Conservation (phyloP, 176 grass and related monocot species). For the Eragrostis curvula region DNA sequence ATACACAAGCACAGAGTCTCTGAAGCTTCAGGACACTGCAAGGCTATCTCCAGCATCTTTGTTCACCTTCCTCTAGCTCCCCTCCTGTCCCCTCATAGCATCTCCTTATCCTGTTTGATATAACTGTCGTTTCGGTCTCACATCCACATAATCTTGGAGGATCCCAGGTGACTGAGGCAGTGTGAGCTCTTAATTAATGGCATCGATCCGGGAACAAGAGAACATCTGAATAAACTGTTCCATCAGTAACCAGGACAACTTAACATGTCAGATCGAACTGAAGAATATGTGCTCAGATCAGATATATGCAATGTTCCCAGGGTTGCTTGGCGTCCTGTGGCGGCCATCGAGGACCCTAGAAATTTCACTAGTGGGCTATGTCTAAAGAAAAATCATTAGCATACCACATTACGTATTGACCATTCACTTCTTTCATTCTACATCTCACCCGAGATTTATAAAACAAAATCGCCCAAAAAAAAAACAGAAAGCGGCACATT, state of each 20-base stretch:
- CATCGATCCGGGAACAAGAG: conserved; percentile 21
- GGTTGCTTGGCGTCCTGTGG: neutral
- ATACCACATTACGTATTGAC: conserved; percentile 17
- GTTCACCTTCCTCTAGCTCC: conserved; percentile 22
- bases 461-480: neutral
- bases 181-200: neutral
- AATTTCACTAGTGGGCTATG: conserved; percentile 3
- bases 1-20: neutral
- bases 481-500: neutral
- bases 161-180: neutral
- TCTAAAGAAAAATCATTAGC: conserved; percentile 21
- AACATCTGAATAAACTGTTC: conserved; percentile 33
- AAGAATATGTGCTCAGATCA: conserved; percentile 32
- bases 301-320: conserved; percentile 14
- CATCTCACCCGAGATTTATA: neutral
- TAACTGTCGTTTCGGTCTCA: neutral
- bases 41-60: neutral
- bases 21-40: neutral
- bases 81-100: conserved; percentile 5
- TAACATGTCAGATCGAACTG: conserved; percentile 24
- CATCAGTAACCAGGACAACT: neutral
- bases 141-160: neutral
- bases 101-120: conserved; percentile 16
- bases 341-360: neutral
- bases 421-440: neutral